Evolutionary conservation across 768 basidiomycete species (phyloP).

Genomic region (Coprinopsis marcescibilis): DNA sequence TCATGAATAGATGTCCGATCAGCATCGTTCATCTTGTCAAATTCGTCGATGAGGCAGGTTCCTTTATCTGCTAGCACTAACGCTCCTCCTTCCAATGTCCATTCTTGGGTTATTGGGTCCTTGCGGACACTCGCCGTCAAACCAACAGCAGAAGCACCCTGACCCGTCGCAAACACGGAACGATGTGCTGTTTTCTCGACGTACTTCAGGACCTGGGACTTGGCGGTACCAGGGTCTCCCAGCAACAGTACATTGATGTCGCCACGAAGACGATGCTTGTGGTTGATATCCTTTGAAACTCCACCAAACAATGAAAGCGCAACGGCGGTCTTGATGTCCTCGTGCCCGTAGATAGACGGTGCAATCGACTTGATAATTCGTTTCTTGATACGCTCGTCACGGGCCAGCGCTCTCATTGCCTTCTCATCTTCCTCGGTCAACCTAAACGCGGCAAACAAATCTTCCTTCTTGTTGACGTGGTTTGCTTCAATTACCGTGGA

Average conservation of each 20-base stretch:
- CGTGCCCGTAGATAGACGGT: conserved; percentile 98
- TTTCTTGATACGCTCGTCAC: conserved; percentile 93
- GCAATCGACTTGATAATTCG: conserved; percentile 98
- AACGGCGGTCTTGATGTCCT: conserved; percentile 97
- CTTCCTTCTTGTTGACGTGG: conserved; percentile 98
- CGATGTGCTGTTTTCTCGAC: conserved; percentile 98
- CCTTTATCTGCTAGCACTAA: conserved; percentile 98
- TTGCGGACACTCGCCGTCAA: conserved; percentile 98
- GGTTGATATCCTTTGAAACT: conserved; percentile 91
- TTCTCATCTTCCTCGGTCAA: conserved; percentile 96
- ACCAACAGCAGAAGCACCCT: conserved; percentile 97
- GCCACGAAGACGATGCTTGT: conserved; percentile 93
- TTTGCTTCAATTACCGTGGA: conserved; percentile 98
- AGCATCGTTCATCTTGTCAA: conserved; percentile 99
- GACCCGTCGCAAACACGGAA: conserved; percentile 96
- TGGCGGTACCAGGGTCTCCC: conserved; percentile 98
- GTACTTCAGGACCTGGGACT: conserved; percentile 98
- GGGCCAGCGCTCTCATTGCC: conserved; percentile 80
- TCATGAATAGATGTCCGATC: conserved; percentile 99
- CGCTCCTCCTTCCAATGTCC: conserved; percentile 98
- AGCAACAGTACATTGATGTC: conserved; percentile 96
- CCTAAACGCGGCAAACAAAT: conserved; percentile 96
- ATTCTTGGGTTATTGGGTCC: conserved; percentile 94
- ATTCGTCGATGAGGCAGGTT: conserved; percentile 96
- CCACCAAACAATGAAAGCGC: conserved; percentile 95